phyloP scores from a whole-genome alignment of 2,329 filamentous ascomycete genomes.

The Phymatotrichopsis omnivora region DNA sequence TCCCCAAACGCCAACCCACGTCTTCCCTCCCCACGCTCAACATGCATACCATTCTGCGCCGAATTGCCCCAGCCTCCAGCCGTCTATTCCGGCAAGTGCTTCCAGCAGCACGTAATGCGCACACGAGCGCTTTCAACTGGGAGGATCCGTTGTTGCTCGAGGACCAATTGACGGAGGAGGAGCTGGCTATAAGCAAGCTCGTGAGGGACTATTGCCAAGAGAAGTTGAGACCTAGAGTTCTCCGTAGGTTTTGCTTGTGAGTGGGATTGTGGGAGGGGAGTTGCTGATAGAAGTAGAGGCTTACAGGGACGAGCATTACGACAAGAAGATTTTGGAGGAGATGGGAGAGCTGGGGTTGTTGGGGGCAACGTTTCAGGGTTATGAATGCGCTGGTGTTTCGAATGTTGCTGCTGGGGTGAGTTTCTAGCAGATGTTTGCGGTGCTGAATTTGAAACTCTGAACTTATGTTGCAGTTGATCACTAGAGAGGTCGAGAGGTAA shows the following conservation, averaged over 20 bases:
- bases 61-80: too few relatives aligned
- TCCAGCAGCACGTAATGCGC: too few relatives aligned
- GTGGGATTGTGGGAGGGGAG: slow-evolving; percentile 1
- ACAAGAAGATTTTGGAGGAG: slow-evolving; percentile 72
- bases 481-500: slow-evolving; percentile 63
- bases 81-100: too few relatives aligned
- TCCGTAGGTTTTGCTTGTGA: slow-evolving; percentile 50
- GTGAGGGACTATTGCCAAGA: slow-evolving; percentile 94
- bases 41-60: too few relatives aligned
- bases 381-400: slow-evolving; percentile 78
- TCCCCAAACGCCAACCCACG: too few relatives aligned
- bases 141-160: slow-evolving; percentile 71
- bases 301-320: slow-evolving; percentile 78
- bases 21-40: too few relatives aligned
- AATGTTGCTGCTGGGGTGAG: slow-evolving; percentile 65
- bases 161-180: slow-evolving; percentile 76
- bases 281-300: slow-evolving; percentile 50
- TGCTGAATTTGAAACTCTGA: not conserved
- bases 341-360: slow-evolving; percentile 89
- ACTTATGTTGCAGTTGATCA: slow-evolving; percentile 50
- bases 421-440: not conserved
- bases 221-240: slow-evolving; percentile 68
- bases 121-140: slow-evolving; percentile 62
- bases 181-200: slow-evolving; percentile 78
- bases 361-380: slow-evolving; percentile 75